Conservation (phyloP, 345 rosid species). For the Eucalyptus regnans region DNA sequence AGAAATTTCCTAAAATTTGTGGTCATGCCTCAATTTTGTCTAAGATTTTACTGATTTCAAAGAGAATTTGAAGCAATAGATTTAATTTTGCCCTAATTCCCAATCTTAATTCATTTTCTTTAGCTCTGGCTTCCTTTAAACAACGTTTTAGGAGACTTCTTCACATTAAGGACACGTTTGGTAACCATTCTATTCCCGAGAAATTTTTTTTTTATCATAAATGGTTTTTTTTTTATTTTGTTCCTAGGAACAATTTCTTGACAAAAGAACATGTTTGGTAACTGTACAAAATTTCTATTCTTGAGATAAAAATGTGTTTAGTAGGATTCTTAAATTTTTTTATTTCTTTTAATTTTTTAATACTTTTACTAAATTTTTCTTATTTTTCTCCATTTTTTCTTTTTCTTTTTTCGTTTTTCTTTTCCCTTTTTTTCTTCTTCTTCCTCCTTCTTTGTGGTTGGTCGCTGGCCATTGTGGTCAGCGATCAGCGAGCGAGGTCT, state of each 20-base stretch:
- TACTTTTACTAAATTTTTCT: too few relatives aligned
- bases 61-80: neutral
- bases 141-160: neutral
- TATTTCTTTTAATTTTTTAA: too few relatives aligned
- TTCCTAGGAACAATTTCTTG: fast-evolving
- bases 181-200: fast-evolving
- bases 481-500: fast-evolving
- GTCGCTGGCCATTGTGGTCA: fast-evolving
- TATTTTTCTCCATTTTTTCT: fast-evolving
- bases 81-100: neutral
- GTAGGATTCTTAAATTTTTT: too few relatives aligned
- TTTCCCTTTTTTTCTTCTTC: too few relatives aligned
- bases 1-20: too few relatives aligned
- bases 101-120: too few relatives aligned
- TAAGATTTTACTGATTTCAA: neutral
- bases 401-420: fast-evolving
- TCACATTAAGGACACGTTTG: too few relatives aligned
- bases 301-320: too few relatives aligned
- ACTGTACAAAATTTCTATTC: fast-evolving
- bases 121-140: neutral
- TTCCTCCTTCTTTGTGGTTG: too few relatives aligned
- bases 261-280: fast-evolving
- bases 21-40: neutral
- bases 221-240: too few relatives aligned
- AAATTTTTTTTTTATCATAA: too few relatives aligned